Base-by-base conservation (phyloP, 208 protist species). In the Borovskyia barvae region DNA sequence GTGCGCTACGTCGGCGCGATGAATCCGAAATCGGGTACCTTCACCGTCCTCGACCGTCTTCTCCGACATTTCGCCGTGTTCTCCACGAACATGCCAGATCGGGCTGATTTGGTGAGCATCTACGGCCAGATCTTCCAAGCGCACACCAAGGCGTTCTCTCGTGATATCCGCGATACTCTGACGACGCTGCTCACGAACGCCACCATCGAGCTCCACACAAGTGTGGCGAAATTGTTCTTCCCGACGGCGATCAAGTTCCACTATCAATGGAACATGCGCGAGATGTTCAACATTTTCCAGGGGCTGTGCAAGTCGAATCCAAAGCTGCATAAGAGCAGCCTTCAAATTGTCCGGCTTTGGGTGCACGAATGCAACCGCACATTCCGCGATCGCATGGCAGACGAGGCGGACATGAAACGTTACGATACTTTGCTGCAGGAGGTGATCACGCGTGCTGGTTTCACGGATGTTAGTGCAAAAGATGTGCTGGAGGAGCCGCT, bases 171-270 rank as follows among this genome's bases (percentile, higher is more conserved):
- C 33, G 87, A 95, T 24, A 78, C 80, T 17, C 79, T 95, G 63
- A 87, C 81, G 39, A 93, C 82, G 36, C 62, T 94, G 32, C 66
- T 97, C 35, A 97, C 94, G 20, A 90, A 91, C 43, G 92, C 92
- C 24, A 93, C 91, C 24, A 97, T 98, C 62, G 91, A 97, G 65
- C 68, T 98, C 19, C 94, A 98, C 76, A 54, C 77, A 53, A 81
- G 84, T 57, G 76, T 97, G 36, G 77, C 84, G 15, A 95, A 96
- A 56, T 75, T 74, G 17, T 99, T 99, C 76, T 89, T 99, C 66
- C 98, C 98, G 15, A 99, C 98, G 1, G 97, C 97, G 33, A 85
- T 99, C 59, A 99, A 99, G 73, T 99, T 99, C 82, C 97, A 99
- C 74, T 99, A 99, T 78, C 86, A 98, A 60, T 99, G 98, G 94